These are phyloP conservation scores for Beauveria bassiana DNA, from an alignment of 2,329 filamentous ascomycete species.

Conservation along the genomic window DNA sequence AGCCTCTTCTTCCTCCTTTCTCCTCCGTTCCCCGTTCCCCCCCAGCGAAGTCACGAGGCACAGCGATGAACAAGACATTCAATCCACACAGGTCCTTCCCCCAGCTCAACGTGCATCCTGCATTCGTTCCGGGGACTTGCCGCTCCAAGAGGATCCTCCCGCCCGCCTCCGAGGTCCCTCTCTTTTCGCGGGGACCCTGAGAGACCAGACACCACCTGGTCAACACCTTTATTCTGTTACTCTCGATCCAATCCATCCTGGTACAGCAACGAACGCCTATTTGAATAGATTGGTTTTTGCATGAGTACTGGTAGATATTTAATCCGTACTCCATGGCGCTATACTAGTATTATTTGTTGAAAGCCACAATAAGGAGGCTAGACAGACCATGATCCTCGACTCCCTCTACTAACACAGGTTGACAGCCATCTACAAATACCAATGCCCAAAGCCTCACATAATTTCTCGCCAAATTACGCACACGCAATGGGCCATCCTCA, in stretches of 20 bases:
- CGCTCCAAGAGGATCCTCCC: background rate
- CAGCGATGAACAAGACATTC: background rate
- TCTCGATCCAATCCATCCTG: background rate
- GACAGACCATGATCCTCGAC: background rate
- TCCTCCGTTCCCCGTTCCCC: background rate
- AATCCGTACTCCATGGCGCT: too few relatives aligned
- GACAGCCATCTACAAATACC: too few relatives aligned
- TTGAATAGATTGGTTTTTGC: too few relatives aligned
- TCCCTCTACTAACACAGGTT: background rate
- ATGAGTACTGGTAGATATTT: too few relatives aligned
- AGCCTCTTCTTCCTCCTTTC: background rate
- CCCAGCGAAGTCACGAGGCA: background rate
- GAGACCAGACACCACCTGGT: background rate
- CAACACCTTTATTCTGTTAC: background rate
- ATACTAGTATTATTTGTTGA: too few relatives aligned
- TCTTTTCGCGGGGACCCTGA: conserved; percentile 2
- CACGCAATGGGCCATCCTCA: background rate
- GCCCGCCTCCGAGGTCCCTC: background rate
- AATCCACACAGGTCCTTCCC: background rate
- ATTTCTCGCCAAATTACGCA: background rate
- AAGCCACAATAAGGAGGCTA: background rate
- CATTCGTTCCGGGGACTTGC: conserved; percentile 1
- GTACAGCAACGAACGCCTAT: background rate
- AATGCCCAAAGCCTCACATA: background rate
- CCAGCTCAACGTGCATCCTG: conserved; percentile 8